phyloP scores from a whole-genome alignment of 495 filamentous ascomycete genomes.

The Beverwykella pulmonaria region DNA sequence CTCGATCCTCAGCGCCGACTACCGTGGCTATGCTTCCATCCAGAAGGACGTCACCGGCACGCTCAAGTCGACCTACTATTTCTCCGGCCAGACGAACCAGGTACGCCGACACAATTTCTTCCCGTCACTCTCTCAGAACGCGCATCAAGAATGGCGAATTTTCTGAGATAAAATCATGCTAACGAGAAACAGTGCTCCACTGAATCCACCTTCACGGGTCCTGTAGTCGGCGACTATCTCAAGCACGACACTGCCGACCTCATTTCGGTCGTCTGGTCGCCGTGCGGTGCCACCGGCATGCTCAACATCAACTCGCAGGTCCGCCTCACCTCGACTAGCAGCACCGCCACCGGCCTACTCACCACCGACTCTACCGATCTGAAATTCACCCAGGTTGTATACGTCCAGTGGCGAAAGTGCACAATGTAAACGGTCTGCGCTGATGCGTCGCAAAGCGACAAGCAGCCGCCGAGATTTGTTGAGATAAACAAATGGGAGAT shows the following conservation, averaged over 20 bases:
- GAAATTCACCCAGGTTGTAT: slow-evolving; percentile 46
- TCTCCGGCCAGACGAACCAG: slow-evolving; percentile 49
- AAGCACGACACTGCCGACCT: slow-evolving; percentile 40
- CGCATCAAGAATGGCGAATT: too few species aligned
- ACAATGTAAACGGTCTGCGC: too few species aligned
- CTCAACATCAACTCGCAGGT: slow-evolving; percentile 48
- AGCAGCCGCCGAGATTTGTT: too few species aligned
- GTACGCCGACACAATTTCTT: too few species aligned
- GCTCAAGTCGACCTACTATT: slow-evolving; percentile 57
- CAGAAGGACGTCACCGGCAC: slow-evolving; percentile 50
- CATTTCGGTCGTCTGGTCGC: slow-evolving; percentile 42
- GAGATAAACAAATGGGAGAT: too few species aligned
- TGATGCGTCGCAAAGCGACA: too few species aligned
- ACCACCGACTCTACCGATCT: slow-evolving; percentile 48
- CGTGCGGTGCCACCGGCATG: slow-evolving; percentile 42
- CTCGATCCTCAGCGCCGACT: slow-evolving; percentile 55
- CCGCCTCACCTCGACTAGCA: slow-evolving; percentile 35
- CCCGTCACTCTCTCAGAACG: too few species aligned
- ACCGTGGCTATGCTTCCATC: slow-evolving; percentile 54
- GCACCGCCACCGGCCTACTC: slow-evolving; percentile 39
- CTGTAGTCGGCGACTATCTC: slow-evolving; percentile 39
- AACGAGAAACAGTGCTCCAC: too few species aligned
- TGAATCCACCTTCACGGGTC: slow-evolving; percentile 39
- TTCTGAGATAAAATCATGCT: too few species aligned
- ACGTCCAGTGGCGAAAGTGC: slow-evolving; percentile 37